Percentiles rank a stretch among this genome's conserved stretches.
phyloP scores from a whole-genome alignment of 1,284 basidiomycete species.

The Cryptococcus floricola region DNA sequence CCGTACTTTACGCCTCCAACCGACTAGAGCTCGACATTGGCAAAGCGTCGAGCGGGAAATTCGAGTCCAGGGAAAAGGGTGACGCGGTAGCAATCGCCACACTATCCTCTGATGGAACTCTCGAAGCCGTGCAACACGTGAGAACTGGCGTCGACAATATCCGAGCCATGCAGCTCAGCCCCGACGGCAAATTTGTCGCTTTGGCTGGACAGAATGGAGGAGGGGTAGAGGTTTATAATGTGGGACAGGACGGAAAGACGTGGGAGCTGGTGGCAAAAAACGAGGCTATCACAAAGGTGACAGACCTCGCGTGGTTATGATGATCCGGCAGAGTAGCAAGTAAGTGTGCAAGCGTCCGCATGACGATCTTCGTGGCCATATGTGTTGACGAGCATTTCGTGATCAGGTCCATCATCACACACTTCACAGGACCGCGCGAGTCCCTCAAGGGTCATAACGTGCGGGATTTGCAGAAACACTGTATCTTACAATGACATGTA shows the following conservation, averaged over 20 bases:
- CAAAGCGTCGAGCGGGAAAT: conserved; percentile 22
- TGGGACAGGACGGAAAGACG: conserved; percentile 30
- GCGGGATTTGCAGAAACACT: too few relatives aligned
- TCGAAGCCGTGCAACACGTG: conserved; percentile 31
- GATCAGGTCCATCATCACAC: too few relatives aligned
- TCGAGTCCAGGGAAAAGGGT: conserved; percentile 24
- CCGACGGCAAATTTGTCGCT: conserved; percentile 42
- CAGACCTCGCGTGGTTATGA: conserved; percentile 38
- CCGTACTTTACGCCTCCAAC: conserved; percentile 45
- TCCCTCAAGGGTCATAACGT: too few relatives aligned
- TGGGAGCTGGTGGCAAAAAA: conserved; percentile 58
- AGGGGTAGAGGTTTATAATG: conserved; percentile 40
- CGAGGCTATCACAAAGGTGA: conserved; percentile 57
- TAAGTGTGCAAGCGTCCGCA: too few relatives aligned
- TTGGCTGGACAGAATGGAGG: conserved; percentile 42
- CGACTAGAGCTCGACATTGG: conserved; percentile 37
- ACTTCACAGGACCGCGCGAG: too few relatives aligned
- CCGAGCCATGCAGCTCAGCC: conserved; percentile 38
- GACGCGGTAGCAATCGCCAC: conserved; percentile 42
- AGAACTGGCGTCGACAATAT: conserved; percentile 37
- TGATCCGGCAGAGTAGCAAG: background rate
- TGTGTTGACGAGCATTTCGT: too few relatives aligned
- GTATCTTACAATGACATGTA: too few relatives aligned
- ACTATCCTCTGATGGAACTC: conserved; percentile 23
- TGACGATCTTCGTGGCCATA: too few relatives aligned